phyloP scores from a whole-genome alignment of 1,284 basidiomycete genomes.

The Cutaneotrichosporon arboriforme region DNA sequence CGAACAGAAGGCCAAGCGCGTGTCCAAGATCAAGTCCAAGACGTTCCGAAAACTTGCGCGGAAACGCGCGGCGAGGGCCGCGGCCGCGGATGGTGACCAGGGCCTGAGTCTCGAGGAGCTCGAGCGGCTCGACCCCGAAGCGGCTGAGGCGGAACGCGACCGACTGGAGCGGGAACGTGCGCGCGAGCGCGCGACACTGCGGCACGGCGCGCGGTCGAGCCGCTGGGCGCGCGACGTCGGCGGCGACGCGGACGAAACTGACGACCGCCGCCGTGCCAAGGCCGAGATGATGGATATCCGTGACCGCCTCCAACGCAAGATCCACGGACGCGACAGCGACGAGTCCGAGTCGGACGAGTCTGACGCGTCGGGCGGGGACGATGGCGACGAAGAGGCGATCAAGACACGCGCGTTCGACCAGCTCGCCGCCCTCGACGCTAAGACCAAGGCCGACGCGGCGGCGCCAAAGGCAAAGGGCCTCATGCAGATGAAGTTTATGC shows the following conservation, averaged over 20 bases:
- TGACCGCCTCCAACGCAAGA: conserved; percentile 71
- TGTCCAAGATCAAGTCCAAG: conserved; percentile 95
- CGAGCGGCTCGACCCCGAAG: conserved; percentile 52
- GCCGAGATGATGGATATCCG: conserved; percentile 60
- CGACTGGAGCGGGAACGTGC: conserved; percentile 74
- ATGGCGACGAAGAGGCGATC: conserved; percentile 52
- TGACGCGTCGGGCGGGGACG: conserved; percentile 53
- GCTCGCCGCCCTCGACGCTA: conserved; percentile 54
- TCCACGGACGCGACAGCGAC: conserved; percentile 53
- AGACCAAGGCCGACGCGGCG: conserved; percentile 31
- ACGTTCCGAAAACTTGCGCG: conserved; percentile 80
- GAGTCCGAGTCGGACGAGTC: conserved; percentile 50
- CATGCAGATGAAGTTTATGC: conserved; percentile 94
- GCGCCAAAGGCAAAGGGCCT: conserved; percentile 54
- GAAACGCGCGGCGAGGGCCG: conserved; percentile 63
- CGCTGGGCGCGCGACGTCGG: conserved; percentile 49
- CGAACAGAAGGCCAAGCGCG: conserved; percentile 81
- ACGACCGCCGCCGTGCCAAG: conserved; percentile 30
- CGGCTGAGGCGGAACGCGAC: conserved; percentile 56
- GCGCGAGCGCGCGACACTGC: conserved; percentile 74
- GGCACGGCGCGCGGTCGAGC: conserved; percentile 67
- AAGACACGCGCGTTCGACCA: conserved; percentile 69
- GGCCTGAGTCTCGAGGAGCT: conserved; percentile 51
- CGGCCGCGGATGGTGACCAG: conserved; percentile 47
- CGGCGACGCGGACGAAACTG: conserved; percentile 18